Evolutionary conservation across 805 yeast genomes (phyloP).

Genomic region (Teunomyces lycoperdinae): DNA sequence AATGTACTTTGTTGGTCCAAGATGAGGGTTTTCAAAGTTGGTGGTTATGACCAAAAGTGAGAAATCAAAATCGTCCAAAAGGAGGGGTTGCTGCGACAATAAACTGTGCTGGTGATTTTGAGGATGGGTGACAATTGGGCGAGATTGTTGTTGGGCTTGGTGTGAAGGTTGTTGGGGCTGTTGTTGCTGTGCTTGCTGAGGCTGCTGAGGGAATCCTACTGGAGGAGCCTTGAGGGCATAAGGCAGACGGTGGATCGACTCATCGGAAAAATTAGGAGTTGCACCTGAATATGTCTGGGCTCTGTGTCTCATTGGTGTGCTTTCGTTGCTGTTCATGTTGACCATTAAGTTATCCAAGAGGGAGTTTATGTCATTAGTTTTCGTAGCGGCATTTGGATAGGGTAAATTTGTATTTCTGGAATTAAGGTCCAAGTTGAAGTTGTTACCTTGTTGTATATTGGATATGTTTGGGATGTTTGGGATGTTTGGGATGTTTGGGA

Average conservation of each 20-base stretch:
- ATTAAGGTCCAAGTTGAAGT: conserved; percentile 2
- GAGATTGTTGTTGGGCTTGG: conserved; percentile 4
- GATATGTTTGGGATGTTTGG: conserved; percentile 20
- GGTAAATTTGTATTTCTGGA: conserved; percentile 22
- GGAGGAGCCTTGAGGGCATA: conserved; percentile 3
- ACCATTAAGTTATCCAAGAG: conserved; percentile 32
- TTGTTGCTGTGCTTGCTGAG: conserved; percentile 1
- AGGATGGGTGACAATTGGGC: background rate
- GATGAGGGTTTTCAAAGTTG: conserved; percentile 62
- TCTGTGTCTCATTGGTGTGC: conserved; percentile 24
- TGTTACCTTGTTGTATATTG: conserved; percentile 9
- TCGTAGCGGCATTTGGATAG: conserved; percentile 16
- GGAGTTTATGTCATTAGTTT: conserved; percentile 25
- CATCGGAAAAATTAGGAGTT: conserved; percentile 22
- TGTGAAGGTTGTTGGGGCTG: conserved; percentile 1
- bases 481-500: conserved; percentile 21
- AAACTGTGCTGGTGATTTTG: conserved; percentile 2
- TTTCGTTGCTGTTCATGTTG: conserved; percentile 14
- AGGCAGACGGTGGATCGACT: conserved; percentile 10
- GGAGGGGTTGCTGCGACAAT: conserved; percentile 6
- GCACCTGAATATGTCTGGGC: conserved; percentile 43
- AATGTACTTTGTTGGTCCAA: conserved; percentile 76
- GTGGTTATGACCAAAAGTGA: conserved; percentile 61
- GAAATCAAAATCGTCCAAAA: conserved; percentile 58
- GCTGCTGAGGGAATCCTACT: background rate